A percentile compares a stretch with the other conserved stretches of the same genome.
Evolutionary conservation across 352 stramenopile species (phyloP).

Genomic region (Phytophthora ramorum): DNA sequence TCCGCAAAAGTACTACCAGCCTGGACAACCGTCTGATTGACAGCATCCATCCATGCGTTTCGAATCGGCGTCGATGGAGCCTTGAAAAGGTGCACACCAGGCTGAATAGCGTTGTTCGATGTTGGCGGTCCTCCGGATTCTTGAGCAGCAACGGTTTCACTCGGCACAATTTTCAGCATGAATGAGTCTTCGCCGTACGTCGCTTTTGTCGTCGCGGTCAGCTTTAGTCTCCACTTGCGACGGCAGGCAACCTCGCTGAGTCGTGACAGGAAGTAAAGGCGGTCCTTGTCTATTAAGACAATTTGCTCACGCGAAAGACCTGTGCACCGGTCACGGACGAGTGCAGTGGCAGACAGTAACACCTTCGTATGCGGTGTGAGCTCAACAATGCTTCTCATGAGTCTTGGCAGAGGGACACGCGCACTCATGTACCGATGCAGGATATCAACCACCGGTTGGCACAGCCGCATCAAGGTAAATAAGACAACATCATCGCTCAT

Average conservation of each 20-base stretch:
- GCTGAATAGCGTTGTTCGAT: conserved; percentile 24
- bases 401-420: conserved; percentile 66
- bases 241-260: conserved; percentile 73
- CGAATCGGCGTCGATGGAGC: conserved; percentile 67
- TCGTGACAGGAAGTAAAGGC: conserved; percentile 69
- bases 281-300: conserved; percentile 75
- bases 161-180: conserved; percentile 73
- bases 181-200: conserved; percentile 85
- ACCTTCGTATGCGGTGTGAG: conserved; percentile 79
- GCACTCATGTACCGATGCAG: conserved; percentile 86
- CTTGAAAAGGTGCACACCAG: conserved; percentile 63
- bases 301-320: conserved; percentile 79
- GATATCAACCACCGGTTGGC: conserved; percentile 82
- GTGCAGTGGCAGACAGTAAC: conserved; percentile 71
- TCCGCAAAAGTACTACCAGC: conserved; percentile 27
- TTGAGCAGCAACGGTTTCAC: conserved; percentile 34
- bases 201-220: conserved; percentile 59
- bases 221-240: conserved; percentile 71
- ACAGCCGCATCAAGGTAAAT: conserved; percentile 87
- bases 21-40: conserved; percentile 58
- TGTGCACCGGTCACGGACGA: conserved; percentile 80
- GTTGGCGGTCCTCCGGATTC: conserved; percentile 27
- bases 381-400: conserved; percentile 83
- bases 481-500: conserved; percentile 90
- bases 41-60: conserved; percentile 71